phyloP scores from a whole-genome alignment of 2,329 filamentous ascomycete genomes.

The Colletotrichum costaricense region DNA sequence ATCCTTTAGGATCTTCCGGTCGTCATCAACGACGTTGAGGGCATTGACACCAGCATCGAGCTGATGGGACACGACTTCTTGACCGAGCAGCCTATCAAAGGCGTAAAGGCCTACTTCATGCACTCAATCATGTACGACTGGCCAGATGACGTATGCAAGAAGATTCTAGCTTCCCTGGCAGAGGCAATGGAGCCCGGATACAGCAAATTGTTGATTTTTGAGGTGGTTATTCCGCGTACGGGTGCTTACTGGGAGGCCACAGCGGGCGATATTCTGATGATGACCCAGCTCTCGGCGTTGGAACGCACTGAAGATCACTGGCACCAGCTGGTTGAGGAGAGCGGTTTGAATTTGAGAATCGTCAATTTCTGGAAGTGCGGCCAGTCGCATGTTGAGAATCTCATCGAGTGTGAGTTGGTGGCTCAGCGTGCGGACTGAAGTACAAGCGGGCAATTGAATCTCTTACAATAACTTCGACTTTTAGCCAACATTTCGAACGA shows the following conservation, averaged over 20 bases:
- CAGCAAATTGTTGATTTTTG: conserved; percentile 46
- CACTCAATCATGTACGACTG: conserved; percentile 42
- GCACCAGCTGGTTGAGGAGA: conserved; percentile 43
- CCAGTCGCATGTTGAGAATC: not conserved
- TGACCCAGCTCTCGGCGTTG: conserved; percentile 43
- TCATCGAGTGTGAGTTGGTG: not conserved
- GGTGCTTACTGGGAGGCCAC: conserved; percentile 50
- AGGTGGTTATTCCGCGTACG: conserved; percentile 45
- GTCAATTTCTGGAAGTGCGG: conserved; percentile 29
- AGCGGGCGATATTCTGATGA: conserved; percentile 51
- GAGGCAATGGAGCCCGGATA: conserved; percentile 48
- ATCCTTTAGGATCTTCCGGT: conserved; percentile 60
- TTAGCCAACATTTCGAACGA: too few relatives aligned
- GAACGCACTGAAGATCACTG: conserved; percentile 52
- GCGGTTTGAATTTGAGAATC: conserved; percentile 46
- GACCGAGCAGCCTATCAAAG: conserved; percentile 57
- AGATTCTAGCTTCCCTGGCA: conserved; percentile 46
- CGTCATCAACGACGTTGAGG: conserved; percentile 48
- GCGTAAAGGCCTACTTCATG: conserved; percentile 40
- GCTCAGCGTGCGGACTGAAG: too few relatives aligned
- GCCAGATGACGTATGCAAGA: conserved; percentile 45
- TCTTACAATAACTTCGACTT: too few relatives aligned
- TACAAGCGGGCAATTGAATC: too few relatives aligned
- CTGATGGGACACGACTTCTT: conserved; percentile 58
- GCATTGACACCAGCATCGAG: conserved; percentile 45